Base-by-base conservation (phyloP, 805 yeast genomes). In the Candida peoriensis region DNA sequence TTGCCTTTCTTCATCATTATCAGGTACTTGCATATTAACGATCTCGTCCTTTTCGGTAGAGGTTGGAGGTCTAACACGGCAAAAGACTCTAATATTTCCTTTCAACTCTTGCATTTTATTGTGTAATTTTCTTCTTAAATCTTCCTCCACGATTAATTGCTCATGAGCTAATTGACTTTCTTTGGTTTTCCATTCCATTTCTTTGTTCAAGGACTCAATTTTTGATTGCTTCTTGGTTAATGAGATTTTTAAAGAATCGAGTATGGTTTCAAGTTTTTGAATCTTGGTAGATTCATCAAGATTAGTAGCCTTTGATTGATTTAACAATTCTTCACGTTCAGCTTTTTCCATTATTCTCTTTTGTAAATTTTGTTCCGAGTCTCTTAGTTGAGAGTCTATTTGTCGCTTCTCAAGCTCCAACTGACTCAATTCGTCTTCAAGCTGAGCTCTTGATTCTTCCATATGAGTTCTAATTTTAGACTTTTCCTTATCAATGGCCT, bases 31-130 rank as follows among this genome's bases (percentile, higher is more conserved):
- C 2, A 71, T 50, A 12, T 57, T 55, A 5, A 60, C 49, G 3
- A 47, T 38, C 10, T 50, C 54, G 11, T 53, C 48, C 6, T 30
- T 34, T 28, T 50, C 47, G 46, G 47, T 38, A 34, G 41, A 10
- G 32, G 57, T 41, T 6, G 66, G 61, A 0, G 96, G 96, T 36
- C 94, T 68, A 5, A 90, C 68, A 24, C 98, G 68, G 54, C 97
- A 90, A 48, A 81, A 86, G 0, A 90, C 97, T 30, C 97, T 63
- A 22, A 93, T 88, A 49, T 87, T 93, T 1, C 98, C 97, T 57
- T 88, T 84, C 24, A 90, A 57, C 40, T 86, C 95, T 56, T 88
- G 96, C 6, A 90, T 62, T 42, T 66, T 68, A 51, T 85, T 79
- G 50, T 87, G 96, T 2, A 84, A 55, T 11, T 60, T 50, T 8